Base-by-base conservation (phyloP, 768 basidiomycete genomes). In the Suillus clintonianus region DNA sequence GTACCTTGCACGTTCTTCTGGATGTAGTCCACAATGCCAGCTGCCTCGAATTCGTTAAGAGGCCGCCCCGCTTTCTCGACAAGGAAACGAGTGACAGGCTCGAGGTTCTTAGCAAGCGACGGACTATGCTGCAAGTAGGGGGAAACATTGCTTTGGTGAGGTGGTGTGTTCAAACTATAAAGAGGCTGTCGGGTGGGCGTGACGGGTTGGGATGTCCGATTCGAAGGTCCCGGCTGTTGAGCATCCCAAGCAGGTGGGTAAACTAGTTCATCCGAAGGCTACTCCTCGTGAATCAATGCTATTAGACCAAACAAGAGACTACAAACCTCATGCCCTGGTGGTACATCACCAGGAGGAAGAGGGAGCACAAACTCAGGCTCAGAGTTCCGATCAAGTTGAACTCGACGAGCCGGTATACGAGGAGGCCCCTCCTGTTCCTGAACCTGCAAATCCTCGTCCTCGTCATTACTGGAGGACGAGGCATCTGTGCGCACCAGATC, bases 11-110 rank as follows among this genome's bases (percentile, higher is more conserved):
- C 79, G 67, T 80, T 85, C 57, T 81, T 79, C 67, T 85, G 77
- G 27, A 89, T 79, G 54, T 88, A 78, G 34, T 85, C 78, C 22
- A 86, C 77, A n/a, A 89, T 72, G 6, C 84, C 85, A 42, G 82
- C 83, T 27, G 82, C 77, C 70, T 89, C 87, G 10, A 83, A 79
- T 5, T 79, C 74, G 59, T 82, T 84, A 19, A 89, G 79, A 27
- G 80, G 77, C 58, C 79, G 76, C 32, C 82, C 83, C 7, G 76
- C 78, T 63, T 82, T 82, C 66, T 82, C 78, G 22, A 76, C 74
- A 59, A 88, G 72, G 69, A 84, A 87, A 22, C 77, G 74, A 45
- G 77, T 79, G 60, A 86, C 82, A 15, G 79, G 78, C 53, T 84
- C 80, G 11, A 86, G 73, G 64, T 86, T 83, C 62, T 77, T 75